Evolutionary conservation across 306 rosid species (phyloP), one percentile per base, ranked within the genome.

Genomic region (Canavalia gladiata): DNA sequence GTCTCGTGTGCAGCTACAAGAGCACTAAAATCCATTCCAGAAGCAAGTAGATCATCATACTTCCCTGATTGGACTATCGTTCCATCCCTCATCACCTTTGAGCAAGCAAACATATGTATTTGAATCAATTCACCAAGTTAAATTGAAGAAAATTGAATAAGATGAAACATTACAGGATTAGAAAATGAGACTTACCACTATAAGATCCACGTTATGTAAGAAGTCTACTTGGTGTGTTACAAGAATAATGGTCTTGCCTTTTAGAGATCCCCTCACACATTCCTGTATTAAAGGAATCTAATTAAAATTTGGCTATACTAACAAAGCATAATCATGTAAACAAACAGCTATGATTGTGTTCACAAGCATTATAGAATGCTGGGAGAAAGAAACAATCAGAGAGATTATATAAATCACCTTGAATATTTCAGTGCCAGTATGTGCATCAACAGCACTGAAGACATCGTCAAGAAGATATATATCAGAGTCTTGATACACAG

Each of bases 151-250:
- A 5, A 45, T 29, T 28, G 9, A 55, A 72, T 64, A 13, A 28
- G 2, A 31, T 5, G 18, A 13, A 4, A 45, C 37, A 10, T 37
- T 59, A 29, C 8, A 52, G 18, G 49, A 60, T 58, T 35, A 8
- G 7, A 39, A 49, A 74, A 35, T 34, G 52, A 79, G 47, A 52
- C 92, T 52, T 89, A 91, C 99, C 78, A 89, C 4, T 69, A 95
- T 95, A 69, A 86, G 92, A 83, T 95, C 96, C 72, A 90, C 94
- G 84, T 95, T 95, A 35, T 93, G 98, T 81, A 95, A 83, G 89
- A 95, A 95, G 81, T 95, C 99, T n/a, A 95, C 98, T 93, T 95
- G 99, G 75, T 95, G 99, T 35, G 99, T 95, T 6, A 95, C 99
- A 25, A 95, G 93, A 82, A 93, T 63, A 76, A 95, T 4, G 5